phyloP scores from a whole-genome alignment of 257 asterid species.

The Ilex aquifolium region DNA sequence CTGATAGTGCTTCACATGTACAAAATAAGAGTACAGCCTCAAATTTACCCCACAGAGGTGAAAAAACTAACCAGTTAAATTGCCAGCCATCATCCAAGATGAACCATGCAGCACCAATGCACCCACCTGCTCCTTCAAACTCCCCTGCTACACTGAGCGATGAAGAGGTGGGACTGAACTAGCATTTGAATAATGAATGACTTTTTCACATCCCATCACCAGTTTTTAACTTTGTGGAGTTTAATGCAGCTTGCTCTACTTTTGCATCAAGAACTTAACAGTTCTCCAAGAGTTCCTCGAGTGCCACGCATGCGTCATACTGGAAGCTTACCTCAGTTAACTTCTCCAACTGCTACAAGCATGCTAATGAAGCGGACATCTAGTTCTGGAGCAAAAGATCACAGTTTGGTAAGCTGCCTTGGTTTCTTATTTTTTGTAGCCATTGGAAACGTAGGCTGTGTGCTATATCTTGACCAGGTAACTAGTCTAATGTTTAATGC shows the following conservation, averaged over 20 bases:
- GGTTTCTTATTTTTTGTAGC: conserved; percentile 5
- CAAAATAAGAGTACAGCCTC: conserved; percentile 45
- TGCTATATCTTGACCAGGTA: conserved; percentile 5
- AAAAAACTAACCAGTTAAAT: conserved; percentile 49
- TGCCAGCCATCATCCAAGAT: conserved; percentile 53
- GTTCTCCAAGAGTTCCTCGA: conserved; percentile 97
- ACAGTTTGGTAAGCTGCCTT: conserved; percentile 44
- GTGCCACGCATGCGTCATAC: conserved; percentile 96
- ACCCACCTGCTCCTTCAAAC: conserved; percentile 52
- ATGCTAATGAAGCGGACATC: conserved; percentile 65
- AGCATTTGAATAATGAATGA: conserved; percentile 3
- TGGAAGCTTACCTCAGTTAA: conserved; percentile 83
- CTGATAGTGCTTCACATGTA: conserved; percentile 38
- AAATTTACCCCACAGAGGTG: conserved; percentile 47
- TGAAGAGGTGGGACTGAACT: conserved; percentile 64
- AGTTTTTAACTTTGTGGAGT: neutral
- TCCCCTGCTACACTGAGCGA: conserved; percentile 74
- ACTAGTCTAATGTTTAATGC: conserved; percentile 11
- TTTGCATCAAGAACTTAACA: conserved; percentile 93
- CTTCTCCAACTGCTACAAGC: conserved; percentile 69
- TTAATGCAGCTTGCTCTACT: conserved; percentile 78
- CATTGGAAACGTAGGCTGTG: conserved; percentile 13
- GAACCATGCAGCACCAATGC: conserved; percentile 34
- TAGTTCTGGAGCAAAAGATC: conserved; percentile 74
- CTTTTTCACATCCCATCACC: conserved; percentile 2